phyloP scores from a whole-genome alignment of 768 basidiomycete genomes.

The Termitomyces sp. region DNA sequence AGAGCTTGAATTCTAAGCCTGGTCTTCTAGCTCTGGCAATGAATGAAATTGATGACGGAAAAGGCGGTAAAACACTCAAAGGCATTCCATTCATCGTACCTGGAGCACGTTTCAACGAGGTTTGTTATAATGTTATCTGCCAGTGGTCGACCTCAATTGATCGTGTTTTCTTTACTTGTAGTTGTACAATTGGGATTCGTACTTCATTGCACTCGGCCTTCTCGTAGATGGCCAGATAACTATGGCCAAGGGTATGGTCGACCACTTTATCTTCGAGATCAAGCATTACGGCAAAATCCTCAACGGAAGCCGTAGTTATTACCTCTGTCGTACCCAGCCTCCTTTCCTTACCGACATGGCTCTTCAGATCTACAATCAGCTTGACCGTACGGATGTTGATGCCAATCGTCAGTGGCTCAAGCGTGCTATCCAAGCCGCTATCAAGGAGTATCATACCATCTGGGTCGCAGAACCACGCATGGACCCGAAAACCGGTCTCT shows the following conservation, averaged over 20 bases:
- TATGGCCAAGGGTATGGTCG: conserved; percentile 97
- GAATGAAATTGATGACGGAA: conserved; percentile 81
- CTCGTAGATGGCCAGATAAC: conserved; percentile 91
- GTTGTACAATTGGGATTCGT: conserved; percentile 95
- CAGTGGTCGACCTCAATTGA: conserved; percentile 6
- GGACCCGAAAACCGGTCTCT: conserved; percentile 91
- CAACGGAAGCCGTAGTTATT: conserved; percentile 94
- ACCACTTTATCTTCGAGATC: conserved; percentile 99
- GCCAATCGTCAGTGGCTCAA: conserved; percentile 90
- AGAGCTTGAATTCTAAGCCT: conserved; percentile 90
- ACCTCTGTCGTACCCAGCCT: conserved; percentile 93
- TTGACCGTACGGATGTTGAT: conserved; percentile 78
- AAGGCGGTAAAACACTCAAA: conserved; percentile 77
- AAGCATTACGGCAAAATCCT: conserved; percentile 95
- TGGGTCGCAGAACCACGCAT: conserved; percentile 96
- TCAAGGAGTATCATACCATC: conserved; percentile 98
- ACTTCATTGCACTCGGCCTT: conserved; percentile 90
- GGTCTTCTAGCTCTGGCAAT: conserved; percentile 94
- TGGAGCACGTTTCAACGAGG: conserved; percentile 92
- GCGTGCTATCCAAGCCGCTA: conserved; percentile 92
- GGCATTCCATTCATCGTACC: conserved; percentile 98
- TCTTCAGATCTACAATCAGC: conserved; percentile 94
- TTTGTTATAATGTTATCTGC: conserved; percentile 26
- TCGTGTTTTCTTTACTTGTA: conserved; percentile 22
- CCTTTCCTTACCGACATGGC: conserved; percentile 99